Base-by-base conservation (phyloP, 495 filamentous ascomycete species). In the Penicillium flavigenum region DNA sequence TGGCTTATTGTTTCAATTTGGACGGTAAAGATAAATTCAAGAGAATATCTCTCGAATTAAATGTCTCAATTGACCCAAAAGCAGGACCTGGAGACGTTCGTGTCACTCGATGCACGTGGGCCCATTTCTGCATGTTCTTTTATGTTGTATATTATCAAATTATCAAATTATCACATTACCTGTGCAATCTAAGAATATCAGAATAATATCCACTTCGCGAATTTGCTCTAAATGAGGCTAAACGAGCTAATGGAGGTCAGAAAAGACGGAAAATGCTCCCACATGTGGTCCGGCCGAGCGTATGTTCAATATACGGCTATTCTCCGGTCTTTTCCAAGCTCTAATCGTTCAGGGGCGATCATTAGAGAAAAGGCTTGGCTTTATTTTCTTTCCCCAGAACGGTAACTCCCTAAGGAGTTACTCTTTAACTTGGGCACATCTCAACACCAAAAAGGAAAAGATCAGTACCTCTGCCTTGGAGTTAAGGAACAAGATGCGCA, bases 61-160 rank as follows among this genome's bases (percentile, higher is more conserved):
- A 42, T 31, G 36, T 52, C 36, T 41, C 49, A 42, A 32, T 38
- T 50, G 19, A 34, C 27, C 39, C 38, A 34, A 34, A 34, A 34
- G 31, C 4, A n/a, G 49, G 49, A 26, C 41, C 51, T 54, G 51
- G 19, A 54, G 52, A 31, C n/a, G 52, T 47, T 55, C 17, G 39
- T 55, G 44, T 47, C 43, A 55, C 52, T 54, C 19, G 20, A 46
- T 55, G 53, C 53, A 55, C 53, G 53, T 55, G 53, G 53, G 53
- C 32, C 53, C 53, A 55, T 55, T 26, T 17, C 38, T 42, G 38
- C 39, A 41, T 5, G 36, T 53, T 39, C 24, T 31, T 41, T 9
- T 26, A 34, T 34, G 14, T 34, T 14, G 31, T 11, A 34, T 34
- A 17, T 39, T 26, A 26, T 26, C 24, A 26, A 26, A 26, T 26